Conservation (phyloP, 2,329 filamentous ascomycete genomes). For the Nannizziopsis barbatae region DNA sequence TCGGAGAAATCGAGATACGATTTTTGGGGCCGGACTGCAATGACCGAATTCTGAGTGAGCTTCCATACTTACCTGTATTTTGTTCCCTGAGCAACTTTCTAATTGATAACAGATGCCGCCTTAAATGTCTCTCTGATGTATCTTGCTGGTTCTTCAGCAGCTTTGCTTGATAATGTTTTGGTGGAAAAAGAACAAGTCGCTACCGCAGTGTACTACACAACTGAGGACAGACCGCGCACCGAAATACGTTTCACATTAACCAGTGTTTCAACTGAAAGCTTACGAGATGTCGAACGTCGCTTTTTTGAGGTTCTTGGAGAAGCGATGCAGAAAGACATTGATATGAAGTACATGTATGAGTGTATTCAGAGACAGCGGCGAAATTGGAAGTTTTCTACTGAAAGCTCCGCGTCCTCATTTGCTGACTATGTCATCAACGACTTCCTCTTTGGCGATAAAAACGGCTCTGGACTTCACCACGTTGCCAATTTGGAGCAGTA, state of each 20-base stretch:
- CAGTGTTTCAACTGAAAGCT: slow-evolving; percentile 75
- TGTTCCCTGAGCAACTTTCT: slow-evolving; percentile 1
- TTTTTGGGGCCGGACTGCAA: slow-evolving; percentile 79
- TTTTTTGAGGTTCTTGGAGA: slow-evolving; percentile 75
- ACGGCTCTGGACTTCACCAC: slow-evolving; percentile 63
- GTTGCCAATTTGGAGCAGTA: slow-evolving; percentile 45
- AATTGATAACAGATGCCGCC: slow-evolving; percentile 42
- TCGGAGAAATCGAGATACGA: slow-evolving; percentile 72
- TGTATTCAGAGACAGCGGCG: slow-evolving; percentile 73
- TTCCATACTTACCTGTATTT: not conserved
- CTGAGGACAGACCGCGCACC: slow-evolving; percentile 67
- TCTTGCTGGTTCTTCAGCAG: slow-evolving; percentile 84
- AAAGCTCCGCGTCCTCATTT: slow-evolving; percentile 70
- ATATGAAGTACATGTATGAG: slow-evolving; percentile 82
- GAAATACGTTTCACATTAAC: slow-evolving; percentile 79
- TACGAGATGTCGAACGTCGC: slow-evolving; percentile 71
- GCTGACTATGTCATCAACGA: slow-evolving; percentile 79
- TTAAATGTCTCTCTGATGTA: slow-evolving; percentile 74
- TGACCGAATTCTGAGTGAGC: slow-evolving; percentile 49
- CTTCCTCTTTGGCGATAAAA: slow-evolving; percentile 76
- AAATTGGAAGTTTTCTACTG: slow-evolving; percentile 71
- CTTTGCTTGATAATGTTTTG: slow-evolving; percentile 78
- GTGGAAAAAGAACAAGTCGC: slow-evolving; percentile 90
- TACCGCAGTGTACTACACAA: slow-evolving; percentile 70
- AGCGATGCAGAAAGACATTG: slow-evolving; percentile 62